Percentiles rank a stretch among this genome's conserved stretches.
phyloP scores from a whole-genome alignment of 2,329 filamentous ascomycete genomes.

The Colletotrichum lini region DNA sequence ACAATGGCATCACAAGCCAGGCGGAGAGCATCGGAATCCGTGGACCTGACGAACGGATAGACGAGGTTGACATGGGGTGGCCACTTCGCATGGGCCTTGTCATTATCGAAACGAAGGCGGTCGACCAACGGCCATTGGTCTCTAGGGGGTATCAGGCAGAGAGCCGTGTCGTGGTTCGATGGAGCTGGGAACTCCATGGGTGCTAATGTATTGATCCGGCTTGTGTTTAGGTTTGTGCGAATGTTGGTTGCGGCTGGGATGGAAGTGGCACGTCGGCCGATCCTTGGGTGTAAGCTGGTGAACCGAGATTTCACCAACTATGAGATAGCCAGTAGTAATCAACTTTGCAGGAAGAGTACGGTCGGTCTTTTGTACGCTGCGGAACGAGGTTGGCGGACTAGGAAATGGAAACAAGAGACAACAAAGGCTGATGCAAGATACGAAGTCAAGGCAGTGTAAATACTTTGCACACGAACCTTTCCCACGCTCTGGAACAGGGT shows the following conservation, averaged over 20 bases:
- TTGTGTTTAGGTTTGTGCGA: not conserved
- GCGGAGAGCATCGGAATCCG: conserved; percentile 57
- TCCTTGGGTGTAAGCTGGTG: not conserved
- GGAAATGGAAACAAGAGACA: not conserved
- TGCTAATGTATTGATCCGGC: not conserved
- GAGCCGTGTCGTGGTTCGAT: conserved; percentile 67
- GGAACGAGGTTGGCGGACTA: not conserved
- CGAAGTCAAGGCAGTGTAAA: not conserved
- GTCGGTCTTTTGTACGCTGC: not conserved
- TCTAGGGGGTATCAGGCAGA: conserved; percentile 71
- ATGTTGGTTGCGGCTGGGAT: not conserved
- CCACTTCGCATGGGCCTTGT: conserved; percentile 74
- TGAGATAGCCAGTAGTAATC: too few relatives aligned
- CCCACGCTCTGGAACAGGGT: not conserved
- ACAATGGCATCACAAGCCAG: conserved; percentile 58
- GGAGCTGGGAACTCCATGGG: conserved; percentile 22
- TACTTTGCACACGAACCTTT: not conserved
- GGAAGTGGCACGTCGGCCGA: not conserved
- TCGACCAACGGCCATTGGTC: conserved; percentile 65
- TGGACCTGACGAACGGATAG: conserved; percentile 72
- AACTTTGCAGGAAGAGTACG: too few relatives aligned
- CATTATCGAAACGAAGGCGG: conserved; percentile 72
- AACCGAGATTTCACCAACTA: not conserved
- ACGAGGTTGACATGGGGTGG: conserved; percentile 77
- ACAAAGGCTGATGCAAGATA: not conserved